A percentile compares a stretch with the other conserved stretches of the same genome.
phyloP scores from a whole-genome alignment of 78 protist species.

The Cavenderia fasciculata region DNA sequence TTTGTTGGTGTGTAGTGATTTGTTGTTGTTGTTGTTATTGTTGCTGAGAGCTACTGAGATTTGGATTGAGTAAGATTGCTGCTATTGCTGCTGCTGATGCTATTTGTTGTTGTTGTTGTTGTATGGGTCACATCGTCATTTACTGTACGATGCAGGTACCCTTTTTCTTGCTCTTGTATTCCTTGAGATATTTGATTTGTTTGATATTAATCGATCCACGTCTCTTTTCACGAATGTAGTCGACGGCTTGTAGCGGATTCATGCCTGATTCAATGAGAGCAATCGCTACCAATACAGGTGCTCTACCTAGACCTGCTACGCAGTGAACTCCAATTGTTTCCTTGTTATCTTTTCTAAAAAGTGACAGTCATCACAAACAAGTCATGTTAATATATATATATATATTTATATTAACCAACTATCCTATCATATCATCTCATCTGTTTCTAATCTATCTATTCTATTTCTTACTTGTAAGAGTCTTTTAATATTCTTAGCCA shows the following conservation, averaged over 20 bases:
- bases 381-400: too few relatives aligned
- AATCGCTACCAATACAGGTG: constrained; percentile 85
- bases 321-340: constrained; percentile 83
- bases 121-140: not conserved
- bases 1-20: too few relatives aligned
- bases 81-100: not conserved
- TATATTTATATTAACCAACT: too few relatives aligned
- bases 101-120: not conserved
- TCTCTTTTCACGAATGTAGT: constrained; percentile 72
- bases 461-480: constrained; percentile 32
- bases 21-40: too few relatives aligned
- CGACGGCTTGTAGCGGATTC: constrained; percentile 75
- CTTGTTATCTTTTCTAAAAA: constrained; percentile 30
- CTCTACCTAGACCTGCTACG: constrained; percentile 87
- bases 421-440: too few relatives aligned
- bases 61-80: not conserved
- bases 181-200: constrained; percentile 75
- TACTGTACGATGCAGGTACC: constrained; percentile 56
- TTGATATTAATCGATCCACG: constrained; percentile 78
- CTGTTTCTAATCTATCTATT: too few relatives aligned
- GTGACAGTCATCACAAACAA: too few relatives aligned
- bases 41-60: too few relatives aligned
- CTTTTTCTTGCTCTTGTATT: constrained; percentile 75
- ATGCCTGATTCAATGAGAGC: constrained; percentile 82
- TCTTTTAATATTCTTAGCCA: constrained; percentile 60